These are phyloP conservation scores for Petasospora fabianii DNA, from an alignment of 1,139 yeast species.

Conservation along the genomic window DNA sequence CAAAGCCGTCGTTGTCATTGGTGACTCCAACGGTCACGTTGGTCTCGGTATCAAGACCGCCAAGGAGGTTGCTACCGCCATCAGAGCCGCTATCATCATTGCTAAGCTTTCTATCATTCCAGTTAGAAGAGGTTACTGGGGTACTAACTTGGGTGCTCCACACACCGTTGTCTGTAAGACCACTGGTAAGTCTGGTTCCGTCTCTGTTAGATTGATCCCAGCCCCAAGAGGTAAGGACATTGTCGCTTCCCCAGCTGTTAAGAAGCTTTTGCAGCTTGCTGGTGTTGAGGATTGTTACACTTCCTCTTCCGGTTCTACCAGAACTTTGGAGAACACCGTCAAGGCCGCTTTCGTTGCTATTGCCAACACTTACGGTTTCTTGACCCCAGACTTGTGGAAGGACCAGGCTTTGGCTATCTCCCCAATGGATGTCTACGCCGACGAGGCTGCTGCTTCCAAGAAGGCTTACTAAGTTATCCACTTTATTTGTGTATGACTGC, in stretches of 20 bases:
- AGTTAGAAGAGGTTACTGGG: constrained; percentile 99
- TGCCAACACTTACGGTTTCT: constrained; percentile 99
- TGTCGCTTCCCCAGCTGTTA: constrained; percentile 99
- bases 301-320: constrained; percentile 97
- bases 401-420: constrained; percentile 80
- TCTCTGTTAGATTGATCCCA: constrained; percentile 96
- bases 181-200: constrained; percentile 99
- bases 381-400: constrained; percentile 99
- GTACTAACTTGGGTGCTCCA: constrained; percentile 99
- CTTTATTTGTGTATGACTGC: constrained; percentile 7
- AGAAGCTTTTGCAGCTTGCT: constrained; percentile 97
- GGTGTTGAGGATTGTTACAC: constrained; percentile 99
- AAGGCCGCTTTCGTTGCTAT: constrained; percentile 99
- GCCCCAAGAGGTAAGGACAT: constrained; percentile 99
- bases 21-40: constrained; percentile 99
- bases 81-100: constrained; percentile 98
- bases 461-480: constrained; percentile 32
- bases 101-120: constrained; percentile 99
- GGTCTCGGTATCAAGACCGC: constrained; percentile 99
- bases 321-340: constrained; percentile 99
- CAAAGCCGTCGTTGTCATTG: constrained; percentile 99
- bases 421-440: constrained; percentile 93
- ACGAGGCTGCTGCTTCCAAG: constrained; percentile 73
- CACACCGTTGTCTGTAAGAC: constrained; percentile 98
- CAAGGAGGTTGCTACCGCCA: constrained; percentile 99